These are phyloP conservation scores for Filosporella fistucella DNA, from an alignment of 495 filamentous ascomycete species.

Conservation along the genomic window DNA sequence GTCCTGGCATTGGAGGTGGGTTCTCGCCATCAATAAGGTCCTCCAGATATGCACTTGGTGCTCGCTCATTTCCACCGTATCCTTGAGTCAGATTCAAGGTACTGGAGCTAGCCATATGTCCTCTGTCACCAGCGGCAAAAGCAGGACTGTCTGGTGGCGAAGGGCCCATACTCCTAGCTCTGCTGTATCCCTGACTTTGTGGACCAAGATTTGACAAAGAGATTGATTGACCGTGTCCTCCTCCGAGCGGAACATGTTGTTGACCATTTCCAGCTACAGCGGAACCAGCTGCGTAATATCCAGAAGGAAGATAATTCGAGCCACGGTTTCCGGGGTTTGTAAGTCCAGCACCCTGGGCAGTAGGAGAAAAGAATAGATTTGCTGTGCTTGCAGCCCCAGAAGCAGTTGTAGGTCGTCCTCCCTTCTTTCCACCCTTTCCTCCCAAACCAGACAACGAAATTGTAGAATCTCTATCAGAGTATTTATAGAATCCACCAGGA, in stretches of 20 bases:
- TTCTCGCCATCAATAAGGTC: constrained; percentile 70
- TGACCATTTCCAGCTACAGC: constrained; percentile 43
- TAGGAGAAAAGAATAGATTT: constrained; percentile 89
- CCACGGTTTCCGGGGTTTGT: constrained; percentile 46
- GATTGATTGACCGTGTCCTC: constrained; percentile 41
- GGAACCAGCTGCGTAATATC: constrained; percentile 78
- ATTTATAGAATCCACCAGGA: constrained; percentile 52
- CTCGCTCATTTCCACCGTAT: constrained; percentile 47
- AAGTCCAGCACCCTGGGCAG: constrained; percentile 36
- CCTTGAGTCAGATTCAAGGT: constrained; percentile 55
- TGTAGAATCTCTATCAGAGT: constrained; percentile 51
- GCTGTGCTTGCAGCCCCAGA: constrained; percentile 32
- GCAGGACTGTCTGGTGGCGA: constrained; percentile 68
- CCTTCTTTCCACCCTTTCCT: constrained; percentile 32
- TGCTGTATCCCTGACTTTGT: constrained; percentile 43
- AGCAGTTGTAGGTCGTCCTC: constrained; percentile 38
- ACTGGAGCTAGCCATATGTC: constrained; percentile 56
- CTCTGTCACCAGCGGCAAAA: constrained; percentile 29
- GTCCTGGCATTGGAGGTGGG: constrained; percentile 13
- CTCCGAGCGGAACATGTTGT: constrained; percentile 41
- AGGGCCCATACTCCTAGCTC: constrained; percentile 39
- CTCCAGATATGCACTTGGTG: constrained; percentile 89
- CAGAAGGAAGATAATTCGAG: constrained; percentile 78
- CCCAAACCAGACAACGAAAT: constrained; percentile 52
- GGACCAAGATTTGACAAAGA: constrained; percentile 52